phyloP scores from a whole-genome alignment of 2,329 filamentous ascomycete genomes.

The Stagonosporopsis tanaceti region DNA sequence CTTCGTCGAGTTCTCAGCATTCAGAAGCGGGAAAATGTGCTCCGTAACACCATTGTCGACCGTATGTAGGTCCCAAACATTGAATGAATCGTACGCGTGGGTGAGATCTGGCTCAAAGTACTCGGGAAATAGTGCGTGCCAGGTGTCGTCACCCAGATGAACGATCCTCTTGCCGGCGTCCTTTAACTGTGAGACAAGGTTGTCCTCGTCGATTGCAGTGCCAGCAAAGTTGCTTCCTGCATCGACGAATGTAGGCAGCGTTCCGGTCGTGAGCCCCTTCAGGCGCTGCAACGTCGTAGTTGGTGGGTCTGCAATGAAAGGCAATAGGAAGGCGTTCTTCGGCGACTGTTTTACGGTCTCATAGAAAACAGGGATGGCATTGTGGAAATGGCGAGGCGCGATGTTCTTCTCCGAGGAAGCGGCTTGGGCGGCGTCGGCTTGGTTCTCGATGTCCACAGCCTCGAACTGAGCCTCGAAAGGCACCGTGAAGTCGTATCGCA shows the following conservation, averaged over 20 bases:
- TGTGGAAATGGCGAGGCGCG: slow-evolving; percentile 74
- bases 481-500: slow-evolving; percentile 96
- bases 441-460: slow-evolving; percentile 41
- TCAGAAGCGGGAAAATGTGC: slow-evolving; percentile 85
- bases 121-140: slow-evolving; percentile 91
- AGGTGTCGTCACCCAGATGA: slow-evolving; percentile 97
- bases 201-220: slow-evolving; percentile 94
- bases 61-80: slow-evolving; percentile 97
- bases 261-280: slow-evolving; percentile 94
- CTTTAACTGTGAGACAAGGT: slow-evolving; percentile 70
- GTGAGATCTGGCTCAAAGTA: slow-evolving; percentile 91
- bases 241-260: slow-evolving; percentile 92
- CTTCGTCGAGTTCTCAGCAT: slow-evolving; percentile 67
- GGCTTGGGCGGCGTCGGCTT: slow-evolving; percentile 11
- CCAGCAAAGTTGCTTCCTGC: slow-evolving; percentile 94
- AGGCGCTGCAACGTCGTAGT: slow-evolving; percentile 91
- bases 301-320: slow-evolving; percentile 96
- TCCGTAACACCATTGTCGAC: slow-evolving; percentile 95
- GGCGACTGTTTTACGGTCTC: slow-evolving; percentile 79
- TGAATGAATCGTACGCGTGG: slow-evolving; percentile 92
- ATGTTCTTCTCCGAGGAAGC: slow-evolving; percentile 26
- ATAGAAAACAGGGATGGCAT: slow-evolving; percentile 86
- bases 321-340: slow-evolving; percentile 84
- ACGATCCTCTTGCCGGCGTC: slow-evolving; percentile 78
- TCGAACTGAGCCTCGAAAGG: slow-evolving; percentile 69